These are phyloP conservation scores for Diplocarpon rosae DNA, from an alignment of 2,329 filamentous ascomycete genomes.

Conservation along the genomic window DNA sequence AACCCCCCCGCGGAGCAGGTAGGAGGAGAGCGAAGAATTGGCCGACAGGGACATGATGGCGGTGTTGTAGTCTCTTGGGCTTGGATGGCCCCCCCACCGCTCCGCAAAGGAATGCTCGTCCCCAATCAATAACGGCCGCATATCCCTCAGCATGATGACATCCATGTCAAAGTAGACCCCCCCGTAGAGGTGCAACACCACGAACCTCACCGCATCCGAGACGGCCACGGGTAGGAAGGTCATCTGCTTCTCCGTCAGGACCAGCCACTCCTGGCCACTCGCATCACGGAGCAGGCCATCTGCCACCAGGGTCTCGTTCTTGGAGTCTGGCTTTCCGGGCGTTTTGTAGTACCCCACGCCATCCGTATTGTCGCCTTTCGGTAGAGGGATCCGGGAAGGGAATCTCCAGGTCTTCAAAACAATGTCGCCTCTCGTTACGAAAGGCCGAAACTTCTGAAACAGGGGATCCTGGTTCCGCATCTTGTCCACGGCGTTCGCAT, in stretches of 20 bases:
- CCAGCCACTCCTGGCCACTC: conserved; percentile 40
- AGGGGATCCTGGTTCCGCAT: conserved; percentile 41
- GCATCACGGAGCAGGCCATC: conserved; percentile 40
- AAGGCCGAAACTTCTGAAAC: conserved; percentile 40
- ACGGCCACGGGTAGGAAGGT: conserved; percentile 47
- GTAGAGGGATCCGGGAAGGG: conserved; percentile 39
- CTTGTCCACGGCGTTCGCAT: conserved; percentile 37
- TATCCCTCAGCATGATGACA: conserved; percentile 41
- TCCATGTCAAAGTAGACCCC: conserved; percentile 47
- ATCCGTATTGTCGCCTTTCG: conserved; percentile 37
- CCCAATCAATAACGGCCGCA: conserved; percentile 41
- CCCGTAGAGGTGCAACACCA: conserved; percentile 42
- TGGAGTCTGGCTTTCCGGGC: conserved; percentile 31
- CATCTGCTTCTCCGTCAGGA: conserved; percentile 43
- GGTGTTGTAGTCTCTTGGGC: conserved; percentile 44
- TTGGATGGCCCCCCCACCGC: conserved; percentile 41
- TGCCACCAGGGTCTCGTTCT: conserved; percentile 31
- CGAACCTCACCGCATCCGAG: conserved; percentile 43
- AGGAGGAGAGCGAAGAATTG: conserved; percentile 43
- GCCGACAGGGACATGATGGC: conserved; percentile 44
- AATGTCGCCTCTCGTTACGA: conserved; percentile 43
- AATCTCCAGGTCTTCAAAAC: conserved; percentile 42
- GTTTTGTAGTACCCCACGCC: conserved; percentile 38
- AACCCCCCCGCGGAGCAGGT: conserved; percentile 42
- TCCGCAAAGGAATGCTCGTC: conserved; percentile 41